A percentile compares a stretch with the other conserved stretches of the same genome.
Evolutionary conservation across 2,329 filamentous ascomycete genomes (phyloP).

Genomic region (Cladosporium halotolerans): DNA sequence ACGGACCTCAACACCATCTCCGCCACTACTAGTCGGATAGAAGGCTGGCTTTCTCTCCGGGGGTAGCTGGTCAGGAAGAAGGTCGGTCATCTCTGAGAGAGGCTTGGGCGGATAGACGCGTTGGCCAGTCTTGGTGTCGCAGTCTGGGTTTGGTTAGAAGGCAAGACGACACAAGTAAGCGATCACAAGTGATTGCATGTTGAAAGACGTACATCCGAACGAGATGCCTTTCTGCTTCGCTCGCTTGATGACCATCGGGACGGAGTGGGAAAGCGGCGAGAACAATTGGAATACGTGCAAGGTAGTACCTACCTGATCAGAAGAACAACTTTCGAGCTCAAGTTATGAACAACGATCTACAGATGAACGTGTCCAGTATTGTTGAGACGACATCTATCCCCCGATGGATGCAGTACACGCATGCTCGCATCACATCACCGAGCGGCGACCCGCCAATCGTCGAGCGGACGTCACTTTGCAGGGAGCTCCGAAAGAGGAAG

Average conservation of each 20-base stretch:
- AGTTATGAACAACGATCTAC: background rate
- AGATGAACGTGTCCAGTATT: background rate
- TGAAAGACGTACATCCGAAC: conserved; percentile 25
- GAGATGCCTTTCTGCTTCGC: conserved; percentile 30
- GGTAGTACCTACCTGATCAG: too few relatives aligned
- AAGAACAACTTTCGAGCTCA: background rate
- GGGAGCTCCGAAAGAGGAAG: background rate
- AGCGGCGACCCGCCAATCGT: background rate
- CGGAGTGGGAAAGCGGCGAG: background rate
- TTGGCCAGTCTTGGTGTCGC: conserved; percentile 29
- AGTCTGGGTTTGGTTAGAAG: conserved; percentile 21
- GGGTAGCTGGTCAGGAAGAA: conserved; percentile 29
- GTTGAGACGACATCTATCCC: background rate
- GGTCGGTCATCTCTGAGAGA: conserved; percentile 19
- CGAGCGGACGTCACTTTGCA: too few relatives aligned
- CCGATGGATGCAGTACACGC: background rate
- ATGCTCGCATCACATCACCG: background rate
- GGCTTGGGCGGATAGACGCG: conserved; percentile 29
- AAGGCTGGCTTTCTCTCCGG: conserved; percentile 21
- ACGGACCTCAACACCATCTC: conserved; percentile 41
- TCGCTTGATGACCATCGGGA: conserved; percentile 24
- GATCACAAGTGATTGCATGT: background rate
- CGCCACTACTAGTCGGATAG: conserved; percentile 11
- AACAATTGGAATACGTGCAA: too few relatives aligned
- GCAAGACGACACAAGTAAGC: background rate